Evolutionary conservation across 2,329 filamentous ascomycete species (phyloP).

Genomic region (Huntiella moniliformis): DNA sequence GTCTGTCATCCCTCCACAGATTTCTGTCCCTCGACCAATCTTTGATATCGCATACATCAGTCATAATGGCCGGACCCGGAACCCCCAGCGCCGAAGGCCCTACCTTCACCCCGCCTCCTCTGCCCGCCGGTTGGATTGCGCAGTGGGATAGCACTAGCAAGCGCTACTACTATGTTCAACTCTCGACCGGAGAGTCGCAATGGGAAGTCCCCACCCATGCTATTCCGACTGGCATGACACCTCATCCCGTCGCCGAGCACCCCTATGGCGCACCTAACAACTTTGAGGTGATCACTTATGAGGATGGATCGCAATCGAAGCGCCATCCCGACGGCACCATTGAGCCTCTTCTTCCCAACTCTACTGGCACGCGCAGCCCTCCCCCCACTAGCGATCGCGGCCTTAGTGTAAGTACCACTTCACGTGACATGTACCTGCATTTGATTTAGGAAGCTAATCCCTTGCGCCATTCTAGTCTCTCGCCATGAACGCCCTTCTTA

Average conservation of each 20-base stretch:
- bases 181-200: slow-evolving; percentile 52
- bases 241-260: slow-evolving; percentile 35
- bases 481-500: slow-evolving; percentile 39
- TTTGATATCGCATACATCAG: too few relatives aligned
- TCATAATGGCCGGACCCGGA: slow-evolving; percentile 34
- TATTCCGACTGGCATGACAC: slow-evolving; percentile 42
- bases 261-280: slow-evolving; percentile 35
- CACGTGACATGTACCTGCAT: slow-evolving; percentile 13
- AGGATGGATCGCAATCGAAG: slow-evolving; percentile 42
- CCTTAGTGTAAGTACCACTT: slow-evolving; percentile 36
- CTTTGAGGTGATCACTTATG: slow-evolving; percentile 39
- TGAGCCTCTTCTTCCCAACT: slow-evolving; percentile 36
- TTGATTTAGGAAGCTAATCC: not conserved
- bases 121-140: slow-evolving; percentile 49
- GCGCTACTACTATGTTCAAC: slow-evolving; percentile 55
- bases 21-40: too few relatives aligned
- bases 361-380: slow-evolving; percentile 28
- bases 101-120: slow-evolving; percentile 38
- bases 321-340: slow-evolving; percentile 40
- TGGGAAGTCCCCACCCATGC: slow-evolving; percentile 54
- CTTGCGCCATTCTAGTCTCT: slow-evolving; percentile 26
- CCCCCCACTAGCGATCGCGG: slow-evolving; percentile 40
- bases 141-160: slow-evolving; percentile 47
- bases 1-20: too few relatives aligned
- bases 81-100: slow-evolving; percentile 41